Evolutionary conservation across 106 monocot species (phyloP), one percentile per base, ranked within the genome.

Genomic region (Platanthera guangdongensis): DNA sequence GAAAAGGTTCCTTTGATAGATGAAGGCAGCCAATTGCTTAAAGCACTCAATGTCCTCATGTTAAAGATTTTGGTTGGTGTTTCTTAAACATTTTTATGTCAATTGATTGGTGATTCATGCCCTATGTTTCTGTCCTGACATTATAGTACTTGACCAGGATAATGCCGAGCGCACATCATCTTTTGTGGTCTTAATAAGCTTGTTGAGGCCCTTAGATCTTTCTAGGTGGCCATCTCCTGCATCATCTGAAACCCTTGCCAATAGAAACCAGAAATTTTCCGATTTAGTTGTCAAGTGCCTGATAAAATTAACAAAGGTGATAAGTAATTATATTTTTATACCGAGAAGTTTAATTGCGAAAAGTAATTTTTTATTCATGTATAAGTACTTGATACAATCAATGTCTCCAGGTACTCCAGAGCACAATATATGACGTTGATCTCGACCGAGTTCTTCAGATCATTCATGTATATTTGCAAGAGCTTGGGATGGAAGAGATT

Each of bases 401-500:
- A 10, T 72, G 21, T 28, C 62, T 64, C 28, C 80, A 96, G 95
- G 95, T 96, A 19, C 88, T 99, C 46, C 99, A 94, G 57, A 88
- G 74, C 64, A 99, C 94, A 45, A 99, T 99, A 55, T 88, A 78
- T 79, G 94, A 99, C 75, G 99, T 99, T 63, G 99, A 99, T 81
- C 94, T 99, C 53, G 99, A 99, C 71, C 82, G 92, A 16, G 85
- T 99, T 80, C 94, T 99, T 84, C 99, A 94, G 79, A 90, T 92
- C 75, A 92, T 99, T 75, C 99, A 99, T 79, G 79, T 99, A 8
- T 99, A 99, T 82, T 82, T 99, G 81, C 99, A 99, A 99, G 94
- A 99, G 50, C 79, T 99, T 30, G 99, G 99, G 53, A 99, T 99
- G 99, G 99, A 99, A 83, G 99, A 99, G 81, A 99, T 99, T 68